Evolutionary conservation across 495 filamentous ascomycete genomes (phyloP).

Genomic region (Cudoniella acicularis): DNA sequence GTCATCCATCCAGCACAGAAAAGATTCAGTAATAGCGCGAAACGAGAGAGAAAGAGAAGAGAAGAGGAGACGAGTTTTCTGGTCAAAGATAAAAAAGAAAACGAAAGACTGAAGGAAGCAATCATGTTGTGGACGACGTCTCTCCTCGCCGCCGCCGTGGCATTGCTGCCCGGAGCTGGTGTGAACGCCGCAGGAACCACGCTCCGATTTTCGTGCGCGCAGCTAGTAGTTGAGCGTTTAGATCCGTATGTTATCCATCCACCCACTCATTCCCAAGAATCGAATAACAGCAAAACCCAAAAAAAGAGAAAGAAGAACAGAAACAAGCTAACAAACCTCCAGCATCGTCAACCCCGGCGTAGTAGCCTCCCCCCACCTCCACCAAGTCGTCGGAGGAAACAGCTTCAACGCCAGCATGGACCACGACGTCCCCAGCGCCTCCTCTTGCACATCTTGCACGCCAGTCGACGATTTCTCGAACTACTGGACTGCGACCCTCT

Average conservation of each 20-base stretch:
- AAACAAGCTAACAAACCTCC: too few relatives aligned
- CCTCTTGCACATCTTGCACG: slow-evolving; percentile 33
- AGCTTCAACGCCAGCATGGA: slow-evolving; percentile 33
- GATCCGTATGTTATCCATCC: slow-evolving; percentile 32
- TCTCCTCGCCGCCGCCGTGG: slow-evolving; percentile 28
- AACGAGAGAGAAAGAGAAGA: too few relatives aligned
- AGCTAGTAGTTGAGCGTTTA: slow-evolving; percentile 41
- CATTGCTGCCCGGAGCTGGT: slow-evolving; percentile 24
- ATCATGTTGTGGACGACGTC: slow-evolving; percentile 25
- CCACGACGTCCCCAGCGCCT: slow-evolving; percentile 24
- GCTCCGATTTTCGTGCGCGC: slow-evolving; percentile 42
- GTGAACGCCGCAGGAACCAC: slow-evolving; percentile 30
- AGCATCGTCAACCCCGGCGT: slow-evolving; percentile 15
- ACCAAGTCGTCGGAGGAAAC: slow-evolving; percentile 40
- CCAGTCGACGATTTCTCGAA: slow-evolving; percentile 37
- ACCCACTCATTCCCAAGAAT: too few relatives aligned
- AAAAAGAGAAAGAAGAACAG: too few relatives aligned
- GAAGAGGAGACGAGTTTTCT: too few relatives aligned
- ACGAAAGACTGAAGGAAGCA: too few relatives aligned
- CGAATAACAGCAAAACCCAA: too few relatives aligned
- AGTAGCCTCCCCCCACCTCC: slow-evolving; percentile 33
- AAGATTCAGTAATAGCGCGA: too few relatives aligned
- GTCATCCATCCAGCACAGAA: too few relatives aligned
- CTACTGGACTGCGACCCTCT: slow-evolving; percentile 41
- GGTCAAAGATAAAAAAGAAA: too few relatives aligned